Percentiles rank a stretch among this genome's conserved stretches.
phyloP scores from a whole-genome alignment of 2,329 filamentous ascomycete species.

The Hypomyces rosellus region DNA sequence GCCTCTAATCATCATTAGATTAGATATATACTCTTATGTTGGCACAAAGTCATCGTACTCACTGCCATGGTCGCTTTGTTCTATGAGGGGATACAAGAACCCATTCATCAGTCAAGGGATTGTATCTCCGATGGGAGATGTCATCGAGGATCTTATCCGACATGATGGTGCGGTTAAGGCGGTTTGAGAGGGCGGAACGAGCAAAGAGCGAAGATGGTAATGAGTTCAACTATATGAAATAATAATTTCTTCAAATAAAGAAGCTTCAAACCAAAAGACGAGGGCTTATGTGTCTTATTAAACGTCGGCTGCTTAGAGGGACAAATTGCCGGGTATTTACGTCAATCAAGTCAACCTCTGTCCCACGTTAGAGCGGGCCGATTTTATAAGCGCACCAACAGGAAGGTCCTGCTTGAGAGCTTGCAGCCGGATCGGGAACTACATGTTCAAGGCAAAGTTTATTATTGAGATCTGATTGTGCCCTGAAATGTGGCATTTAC shows the following conservation, averaged over 20 bases:
- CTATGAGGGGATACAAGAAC: constrained; percentile 92
- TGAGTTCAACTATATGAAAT: too few species aligned
- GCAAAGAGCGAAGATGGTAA: not conserved
- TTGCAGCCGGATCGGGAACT: not conserved
- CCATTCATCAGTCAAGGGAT: constrained; percentile 84
- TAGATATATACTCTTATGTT: not conserved
- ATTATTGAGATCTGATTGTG: not conserved
- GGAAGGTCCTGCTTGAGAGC: not conserved
- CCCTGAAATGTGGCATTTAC: constrained; percentile 3
- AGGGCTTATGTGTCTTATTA: not conserved
- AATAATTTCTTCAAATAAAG: too few species aligned
- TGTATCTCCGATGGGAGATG: constrained; percentile 92
- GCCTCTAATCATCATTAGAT: constrained; percentile 48
- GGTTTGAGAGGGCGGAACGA: not conserved
- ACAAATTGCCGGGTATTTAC: constrained; percentile 7
- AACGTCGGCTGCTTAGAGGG: not conserved
- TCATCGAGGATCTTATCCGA: constrained; percentile 78
- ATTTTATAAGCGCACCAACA: constrained; percentile 11
- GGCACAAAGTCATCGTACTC: constrained; percentile 33
- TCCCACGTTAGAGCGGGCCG: constrained; percentile 1
- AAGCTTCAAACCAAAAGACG: not conserved
- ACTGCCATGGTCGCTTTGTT: constrained; percentile 98
- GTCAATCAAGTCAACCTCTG: not conserved
- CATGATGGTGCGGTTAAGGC: constrained; percentile 42
- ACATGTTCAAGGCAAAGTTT: not conserved